phyloP scores from a whole-genome alignment of 2,329 filamentous ascomycete species.

The Cercospora zeina region DNA sequence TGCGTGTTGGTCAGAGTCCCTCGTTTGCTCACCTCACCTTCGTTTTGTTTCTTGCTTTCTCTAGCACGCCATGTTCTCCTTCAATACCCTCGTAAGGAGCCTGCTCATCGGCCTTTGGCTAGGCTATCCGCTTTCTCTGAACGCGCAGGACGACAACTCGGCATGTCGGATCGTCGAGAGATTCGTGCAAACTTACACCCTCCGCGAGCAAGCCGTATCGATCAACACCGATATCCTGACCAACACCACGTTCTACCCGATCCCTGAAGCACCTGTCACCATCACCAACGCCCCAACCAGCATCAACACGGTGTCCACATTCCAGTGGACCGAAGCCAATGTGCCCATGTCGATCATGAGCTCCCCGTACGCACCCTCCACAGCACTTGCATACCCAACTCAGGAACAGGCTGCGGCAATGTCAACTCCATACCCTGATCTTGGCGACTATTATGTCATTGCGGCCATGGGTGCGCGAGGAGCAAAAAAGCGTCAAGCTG shows the following conservation, averaged over 20 bases:
- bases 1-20: slow-evolving; percentile 4
- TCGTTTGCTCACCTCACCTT: slow-evolving; percentile 15
- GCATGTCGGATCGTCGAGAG: slow-evolving; percentile 21
- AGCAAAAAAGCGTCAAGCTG: slow-evolving; percentile 18
- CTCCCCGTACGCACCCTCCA: slow-evolving; percentile 5
- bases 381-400: background rate
- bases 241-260: slow-evolving; percentile 37
- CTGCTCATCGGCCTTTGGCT: slow-evolving; percentile 22
- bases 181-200: slow-evolving; percentile 20
- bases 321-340: slow-evolving; percentile 32
- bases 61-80: slow-evolving; percentile 16
- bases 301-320: slow-evolving; percentile 34
- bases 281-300: slow-evolving; percentile 38
- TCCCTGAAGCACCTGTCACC: slow-evolving; percentile 32
- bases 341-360: slow-evolving; percentile 14
- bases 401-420: background rate
- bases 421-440: slow-evolving; percentile 10
- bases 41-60: slow-evolving; percentile 15
- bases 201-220: slow-evolving; percentile 36
- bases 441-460: slow-evolving; percentile 17
- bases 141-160: slow-evolving; percentile 11
- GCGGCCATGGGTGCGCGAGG: slow-evolving; percentile 12
- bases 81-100: slow-evolving; percentile 17
- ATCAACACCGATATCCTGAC: slow-evolving; percentile 34
- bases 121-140: slow-evolving; percentile 9